Evolutionary conservation across 306 rosid species (phyloP), one percentile per base, ranked within the genome.

Genomic region (Inga laurina): DNA sequence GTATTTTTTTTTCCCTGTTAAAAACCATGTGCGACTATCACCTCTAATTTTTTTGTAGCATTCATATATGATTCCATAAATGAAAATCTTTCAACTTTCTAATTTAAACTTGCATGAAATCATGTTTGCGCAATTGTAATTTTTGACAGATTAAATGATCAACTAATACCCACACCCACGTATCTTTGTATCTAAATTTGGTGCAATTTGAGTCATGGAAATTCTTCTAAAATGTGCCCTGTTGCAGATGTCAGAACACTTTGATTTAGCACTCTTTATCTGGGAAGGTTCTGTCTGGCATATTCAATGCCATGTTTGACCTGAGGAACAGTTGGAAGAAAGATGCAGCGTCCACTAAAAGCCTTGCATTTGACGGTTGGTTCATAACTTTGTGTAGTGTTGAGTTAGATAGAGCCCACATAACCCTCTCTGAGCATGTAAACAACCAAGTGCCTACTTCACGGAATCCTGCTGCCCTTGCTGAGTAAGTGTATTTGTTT

Each of bases 381-480:
- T 89, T 86, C 75, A 85, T 87, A 49, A 85, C 90, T 19, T 85
- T 92, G 76, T 92, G 89, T 66, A 83, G 87, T 76, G 79, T 92
- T 75, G 97, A 89, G 82, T 77, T 92, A 66, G 89, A 84, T 48
- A 83, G 90, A 85, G 66, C 89, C 19, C 82, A 85, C 19, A 19
- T 90, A 52, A 66, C 83, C 9, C 77, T 92, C 27, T 74, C 87
- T 46, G 69, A 92, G 56, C 48, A 83, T 34, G 85, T 92, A 34
- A 90, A 67, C 82, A 79, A 51, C 15, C 90, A 90, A 44, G 90
- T 92, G n/a, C 97, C 97, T 45, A 65, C 84, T 59, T 67, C 88
- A 4, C 90, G 94, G 97, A 91, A 92, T 30, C 92, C 97, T 80
- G 86, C 88, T 79, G 91, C 92, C 44, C 91, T 92, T 83, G 91